Conservation (phyloP, 2,329 filamentous ascomycete species). For the Nigrospora sphaerica region DNA sequence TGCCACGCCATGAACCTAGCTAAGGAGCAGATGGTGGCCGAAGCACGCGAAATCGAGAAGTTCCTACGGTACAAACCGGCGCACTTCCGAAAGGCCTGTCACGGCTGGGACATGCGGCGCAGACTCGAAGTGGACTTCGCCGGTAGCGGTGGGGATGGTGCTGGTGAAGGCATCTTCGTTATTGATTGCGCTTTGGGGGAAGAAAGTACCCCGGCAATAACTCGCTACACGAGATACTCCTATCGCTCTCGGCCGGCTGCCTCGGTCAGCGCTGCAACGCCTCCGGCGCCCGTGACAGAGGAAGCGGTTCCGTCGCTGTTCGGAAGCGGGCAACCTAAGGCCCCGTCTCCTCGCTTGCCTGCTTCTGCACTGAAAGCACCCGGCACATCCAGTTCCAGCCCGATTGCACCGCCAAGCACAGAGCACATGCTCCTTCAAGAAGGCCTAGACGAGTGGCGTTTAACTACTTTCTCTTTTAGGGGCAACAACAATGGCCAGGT, state of each 20-base stretch:
- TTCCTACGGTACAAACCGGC: slow-evolving; percentile 67
- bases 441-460: slow-evolving; percentile 56
- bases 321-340: slow-evolving; percentile 12
- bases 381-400: slow-evolving; percentile 4
- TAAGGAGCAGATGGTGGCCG: slow-evolving; percentile 62
- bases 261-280: neutral
- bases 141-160: slow-evolving; percentile 66
- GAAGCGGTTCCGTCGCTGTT: slow-evolving; percentile 20
- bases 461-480: slow-evolving; percentile 54
- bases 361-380: neutral
- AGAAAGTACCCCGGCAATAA: slow-evolving; percentile 35
- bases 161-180: slow-evolving; percentile 71
- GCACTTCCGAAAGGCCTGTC: slow-evolving; percentile 70
- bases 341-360: slow-evolving; percentile 7
- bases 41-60: slow-evolving; percentile 75
- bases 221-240: slow-evolving; percentile 17
- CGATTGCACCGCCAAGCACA: slow-evolving; percentile 11
- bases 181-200: slow-evolving; percentile 66
- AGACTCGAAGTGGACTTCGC: slow-evolving; percentile 84
- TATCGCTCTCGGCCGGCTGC: neutral
- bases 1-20: slow-evolving; percentile 65
- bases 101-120: slow-evolving; percentile 89
- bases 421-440: slow-evolving; percentile 14
- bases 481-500: slow-evolving; percentile 54
- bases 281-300: neutral